Conservation (phyloP, 768 basidiomycete species). For the Filobasidium floriforme region DNA sequence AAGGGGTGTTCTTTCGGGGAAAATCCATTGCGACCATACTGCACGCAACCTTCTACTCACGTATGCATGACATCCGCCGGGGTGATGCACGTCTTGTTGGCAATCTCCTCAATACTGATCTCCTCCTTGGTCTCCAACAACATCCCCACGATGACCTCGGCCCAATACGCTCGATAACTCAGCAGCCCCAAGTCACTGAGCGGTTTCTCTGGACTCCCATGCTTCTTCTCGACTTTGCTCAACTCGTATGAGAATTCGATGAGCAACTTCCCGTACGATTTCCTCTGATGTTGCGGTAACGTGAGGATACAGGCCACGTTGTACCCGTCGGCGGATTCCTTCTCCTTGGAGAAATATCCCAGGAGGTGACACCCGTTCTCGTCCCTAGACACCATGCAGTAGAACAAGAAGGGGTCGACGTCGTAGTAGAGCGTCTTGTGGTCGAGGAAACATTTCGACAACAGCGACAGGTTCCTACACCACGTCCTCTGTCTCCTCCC, state of each 20-base stretch:
- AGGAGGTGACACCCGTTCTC: constrained; percentile 85
- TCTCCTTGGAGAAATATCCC: constrained; percentile 98
- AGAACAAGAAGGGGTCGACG: constrained; percentile 99
- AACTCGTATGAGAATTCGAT: constrained; percentile 99
- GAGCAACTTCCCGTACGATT: constrained; percentile 87
- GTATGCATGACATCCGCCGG: constrained; percentile 97
- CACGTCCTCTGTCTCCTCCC: constrained; percentile 90
- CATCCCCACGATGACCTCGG: constrained; percentile 87
- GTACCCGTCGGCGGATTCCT: constrained; percentile 94
- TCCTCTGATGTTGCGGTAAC: constrained; percentile 94
- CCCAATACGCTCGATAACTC: constrained; percentile 93
- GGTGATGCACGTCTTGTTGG: constrained; percentile 87
- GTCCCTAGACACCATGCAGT: constrained; percentile 94
- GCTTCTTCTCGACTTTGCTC: constrained; percentile 89
- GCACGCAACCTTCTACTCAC: constrained; percentile 52
- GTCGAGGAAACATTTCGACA: constrained; percentile 97
- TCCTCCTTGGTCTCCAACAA: constrained; percentile 66
- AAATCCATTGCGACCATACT: not conserved
- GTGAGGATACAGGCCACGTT: constrained; percentile 98
- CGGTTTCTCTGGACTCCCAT: constrained; percentile 96
- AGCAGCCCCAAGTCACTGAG: constrained; percentile 87
- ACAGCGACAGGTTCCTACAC: constrained; percentile 91
- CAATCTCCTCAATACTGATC: constrained; percentile 92
- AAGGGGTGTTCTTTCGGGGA: not conserved
- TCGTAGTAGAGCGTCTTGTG: constrained; percentile 99